Evolutionary conservation across 1,284 basidiomycete species (phyloP), one percentile per base, ranked within the genome.

Genomic region (Apiotrichum sp.): DNA sequence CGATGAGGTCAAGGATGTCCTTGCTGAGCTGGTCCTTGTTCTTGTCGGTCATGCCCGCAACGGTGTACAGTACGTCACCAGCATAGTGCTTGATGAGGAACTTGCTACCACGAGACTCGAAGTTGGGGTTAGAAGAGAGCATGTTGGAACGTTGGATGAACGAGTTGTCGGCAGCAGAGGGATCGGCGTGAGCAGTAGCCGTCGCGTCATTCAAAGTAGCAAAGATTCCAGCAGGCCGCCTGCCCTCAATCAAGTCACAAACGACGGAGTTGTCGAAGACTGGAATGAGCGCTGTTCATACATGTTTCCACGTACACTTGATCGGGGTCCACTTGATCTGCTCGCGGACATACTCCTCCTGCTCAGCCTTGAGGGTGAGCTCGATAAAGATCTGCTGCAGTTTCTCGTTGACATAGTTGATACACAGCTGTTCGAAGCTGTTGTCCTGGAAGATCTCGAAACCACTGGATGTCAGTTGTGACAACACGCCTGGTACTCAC

Each of bases 331-430:
- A 99, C 77, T 97, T 90, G 79, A 99, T 99, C 77, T 96, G 88
- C 74, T 99, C 95, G 59, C 88, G 84, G 22, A 95, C 92, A 70
- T 99, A 99, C 78, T 99, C 96, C 73, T 99, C 96, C 77, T 99
- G 96, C 74, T 99, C 96, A 11, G 93, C 93, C 80, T 98, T 98
- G 68, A 99, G 81, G 0, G 96, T 98, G 50, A 99, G 82, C 75
- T 98, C 93, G 71, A 99, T 99, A 78, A 99, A 99, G 72, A 98
- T 97, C 74, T 98, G 96, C 67, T 97, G 93, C 8, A 93, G 83
- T 78, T 98, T 98, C 78, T 99, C 96, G 81, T 99, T 99, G 79
- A 99, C 96, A 70, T 98, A 99, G 80, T 99, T 99, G 83, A 98
- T 99, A 80, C 96, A 99, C 22, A 99, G 84, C 77, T 99, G 93